Base-by-base conservation (phyloP, 305 asterid species). In the Fraxinus greggii region DNA sequence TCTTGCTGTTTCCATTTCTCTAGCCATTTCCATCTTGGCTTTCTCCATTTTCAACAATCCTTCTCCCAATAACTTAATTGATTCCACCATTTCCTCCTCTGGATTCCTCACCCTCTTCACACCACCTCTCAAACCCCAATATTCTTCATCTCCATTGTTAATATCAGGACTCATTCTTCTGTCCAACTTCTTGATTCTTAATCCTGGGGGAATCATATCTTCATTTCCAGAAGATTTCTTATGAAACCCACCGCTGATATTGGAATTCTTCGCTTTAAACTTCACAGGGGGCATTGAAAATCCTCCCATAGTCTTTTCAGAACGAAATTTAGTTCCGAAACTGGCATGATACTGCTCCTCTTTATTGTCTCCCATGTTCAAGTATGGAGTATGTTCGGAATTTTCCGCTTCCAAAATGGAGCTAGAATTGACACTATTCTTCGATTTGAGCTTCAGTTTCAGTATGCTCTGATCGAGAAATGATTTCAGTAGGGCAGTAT, bases 21-120 rank as follows among this genome's bases (percentile, higher is more conserved):
- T 85, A 1, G 93, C 94, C 97, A 94, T 90, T 24, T 93, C 98
- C 97, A 94, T 93, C 86, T 94, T 94, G 86, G 90, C 96, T 32
- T 86, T 87, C 87, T 94, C 98, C 92, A 93, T 86, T 83, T 85
- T 92, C 88, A 95, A 80, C 76, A 92, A 93, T 33, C 96, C 95
- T 82, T 95, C 98, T 7, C 95, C 97, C 84, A 95, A 75, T 80
- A 86, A 17, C 78, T 88, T 92, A 15, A 95, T 91, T 8, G 98
- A 92, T 24, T 56, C 84, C 69, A 89, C 97, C 79, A 95, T 90
- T 77, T 93, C 93, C 77, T 91, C 97, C 21, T 91, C 31, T 0
- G 86, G 92, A 72, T 87, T 36, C 75, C 92, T 88, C 75, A 80
- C 89, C 86, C 95, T 84, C 88, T 93, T 93, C 81, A 79, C 32